Evolutionary conservation across 805 yeast species (phyloP).

Genomic region (Wickerhamiella kazuoi): DNA sequence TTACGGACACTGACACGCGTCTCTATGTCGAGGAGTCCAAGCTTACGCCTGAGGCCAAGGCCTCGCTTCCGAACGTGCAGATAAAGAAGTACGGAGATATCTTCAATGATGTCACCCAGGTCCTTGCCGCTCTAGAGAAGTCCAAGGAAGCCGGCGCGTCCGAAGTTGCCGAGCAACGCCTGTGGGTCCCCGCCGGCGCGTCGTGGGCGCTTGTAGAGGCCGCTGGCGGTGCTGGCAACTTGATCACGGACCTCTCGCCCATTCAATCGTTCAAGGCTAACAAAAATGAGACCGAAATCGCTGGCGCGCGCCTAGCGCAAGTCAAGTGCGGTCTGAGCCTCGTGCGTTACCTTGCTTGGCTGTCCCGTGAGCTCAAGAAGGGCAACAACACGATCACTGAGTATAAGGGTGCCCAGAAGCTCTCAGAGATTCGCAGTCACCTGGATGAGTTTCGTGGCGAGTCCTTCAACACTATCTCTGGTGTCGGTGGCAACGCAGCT

Average conservation of each 20-base stretch:
- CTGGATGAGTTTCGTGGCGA: conserved; percentile 33
- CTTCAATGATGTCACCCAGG: conserved; percentile 34
- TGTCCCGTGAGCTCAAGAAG: conserved; percentile 37
- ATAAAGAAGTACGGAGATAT: conserved; percentile 39
- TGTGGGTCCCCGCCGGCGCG: conserved; percentile 38
- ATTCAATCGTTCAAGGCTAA: conserved; percentile 50
- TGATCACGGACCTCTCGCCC: conserved; percentile 36
- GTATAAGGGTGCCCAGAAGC: conserved; percentile 37
- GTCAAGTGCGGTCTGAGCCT: conserved; percentile 68
- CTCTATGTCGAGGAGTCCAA: conserved; percentile 39
- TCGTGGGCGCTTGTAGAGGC: conserved; percentile 53
- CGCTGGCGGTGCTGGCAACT: conserved; percentile 26
- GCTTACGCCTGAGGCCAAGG: conserved; percentile 24
- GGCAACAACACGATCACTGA: conserved; percentile 32
- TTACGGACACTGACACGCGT: conserved; percentile 24
- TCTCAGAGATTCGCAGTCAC: conserved; percentile 26
- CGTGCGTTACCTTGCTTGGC: conserved; percentile 64
- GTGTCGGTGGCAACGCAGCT: conserved; percentile 63
- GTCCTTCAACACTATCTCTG: conserved; percentile 57
- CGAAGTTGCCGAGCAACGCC: conserved; percentile 14
- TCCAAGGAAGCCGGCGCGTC: conserved; percentile 2
- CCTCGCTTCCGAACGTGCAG: conserved; percentile 29
- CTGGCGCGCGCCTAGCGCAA: conserved; percentile 61
- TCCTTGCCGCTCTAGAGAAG: conserved; percentile 2
- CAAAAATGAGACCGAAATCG: conserved; percentile 56